Evolutionary conservation across 768 basidiomycete species (phyloP), one percentile per base, ranked within the genome.

Genomic region (Lyophyllum atratum): DNA sequence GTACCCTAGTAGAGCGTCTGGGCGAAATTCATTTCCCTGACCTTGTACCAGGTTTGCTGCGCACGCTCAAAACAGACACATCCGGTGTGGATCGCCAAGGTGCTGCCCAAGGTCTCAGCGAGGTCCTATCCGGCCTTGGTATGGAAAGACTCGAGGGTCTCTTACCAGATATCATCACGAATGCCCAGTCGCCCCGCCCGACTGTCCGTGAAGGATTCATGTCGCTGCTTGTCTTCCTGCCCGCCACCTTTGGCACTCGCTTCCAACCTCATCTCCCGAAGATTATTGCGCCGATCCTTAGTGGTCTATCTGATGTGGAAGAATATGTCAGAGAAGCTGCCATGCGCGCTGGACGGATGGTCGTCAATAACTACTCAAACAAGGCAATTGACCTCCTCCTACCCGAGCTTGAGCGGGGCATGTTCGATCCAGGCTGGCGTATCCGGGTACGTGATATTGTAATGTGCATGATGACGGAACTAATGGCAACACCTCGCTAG

Each of bases 131-230:
- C 2, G 95, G 94, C 19, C 84, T 98, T 28, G 97, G 97, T n/a
- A 95, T 97, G 90, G 95, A 98, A 60, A 83, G 95, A 45, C 81
- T 99, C 60, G 97, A 99, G 68, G 90, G 92, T 6, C 80, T 99
- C 1, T 80, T 98, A 2, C 97, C 97, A 0, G 93, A 96, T 63
- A 94, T 99, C 67, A 88, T 99, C 60, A 84, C 83, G 26, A 98
- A 93, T 68, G 92, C 95, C 2, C 86, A 91, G 63, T 95, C 93
- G 46, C 90, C 93, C 1, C 80, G 93, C 10, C 82, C 95, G 24
- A 95, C 94, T 25, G 91, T 98, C 40, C 85, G 95, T 33, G 97
- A 98, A 79, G 97, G 97, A 10, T 98, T 98, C 80, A 98, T 99
- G 89, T 97, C 95, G 0, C 79, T 98, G 12, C 85, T 99, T 33